These are phyloP conservation scores for Dactylellina drechsleri DNA, from an alignment of 2,329 filamentous ascomycete genomes.

Conservation along the genomic window DNA sequence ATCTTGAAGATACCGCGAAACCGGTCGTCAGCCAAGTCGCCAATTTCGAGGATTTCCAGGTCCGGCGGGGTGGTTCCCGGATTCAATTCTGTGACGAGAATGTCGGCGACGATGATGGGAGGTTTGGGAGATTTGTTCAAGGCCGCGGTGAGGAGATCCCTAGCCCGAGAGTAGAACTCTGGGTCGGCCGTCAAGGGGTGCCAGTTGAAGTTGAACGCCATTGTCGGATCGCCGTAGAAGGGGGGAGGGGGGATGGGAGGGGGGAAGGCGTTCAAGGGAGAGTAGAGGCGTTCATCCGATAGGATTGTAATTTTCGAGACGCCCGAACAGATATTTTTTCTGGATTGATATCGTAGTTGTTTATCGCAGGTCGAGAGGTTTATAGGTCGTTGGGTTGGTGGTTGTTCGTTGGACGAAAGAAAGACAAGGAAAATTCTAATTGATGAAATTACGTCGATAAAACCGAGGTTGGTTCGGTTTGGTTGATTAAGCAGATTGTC, in stretches of 20 bases:
- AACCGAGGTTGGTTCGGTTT: too few species aligned
- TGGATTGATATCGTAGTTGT: too few species aligned
- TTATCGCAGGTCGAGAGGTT: neutral
- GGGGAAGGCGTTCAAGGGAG: constrained; percentile 28
- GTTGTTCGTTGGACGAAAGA: constrained; percentile 34
- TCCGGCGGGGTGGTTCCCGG: constrained; percentile 93
- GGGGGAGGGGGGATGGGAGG: constrained; percentile 5
- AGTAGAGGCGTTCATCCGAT: constrained; percentile 49
- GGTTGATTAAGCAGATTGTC: too few species aligned
- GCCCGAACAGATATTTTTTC: neutral
- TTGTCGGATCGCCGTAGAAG: constrained; percentile 62
- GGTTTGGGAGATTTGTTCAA: constrained; percentile 98
- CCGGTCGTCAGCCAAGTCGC: constrained; percentile 93
- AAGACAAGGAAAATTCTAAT: constrained; percentile 1
- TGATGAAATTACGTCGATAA: neutral
- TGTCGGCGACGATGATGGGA: constrained; percentile 99
- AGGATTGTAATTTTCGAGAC: constrained; percentile 3
- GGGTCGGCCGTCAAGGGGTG: constrained; percentile 97
- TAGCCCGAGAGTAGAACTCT: constrained; percentile 85
- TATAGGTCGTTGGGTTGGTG: constrained; percentile 11
- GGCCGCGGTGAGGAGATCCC: constrained; percentile 91
- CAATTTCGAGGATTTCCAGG: constrained; percentile 96
- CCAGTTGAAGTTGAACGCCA: constrained; percentile 99
- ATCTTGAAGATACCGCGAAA: constrained; percentile 99
- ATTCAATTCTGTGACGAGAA: constrained; percentile 97